These are phyloP conservation scores for Penicillium ochrochloron DNA, from an alignment of 495 filamentous ascomycete species.

Conservation along the genomic window DNA sequence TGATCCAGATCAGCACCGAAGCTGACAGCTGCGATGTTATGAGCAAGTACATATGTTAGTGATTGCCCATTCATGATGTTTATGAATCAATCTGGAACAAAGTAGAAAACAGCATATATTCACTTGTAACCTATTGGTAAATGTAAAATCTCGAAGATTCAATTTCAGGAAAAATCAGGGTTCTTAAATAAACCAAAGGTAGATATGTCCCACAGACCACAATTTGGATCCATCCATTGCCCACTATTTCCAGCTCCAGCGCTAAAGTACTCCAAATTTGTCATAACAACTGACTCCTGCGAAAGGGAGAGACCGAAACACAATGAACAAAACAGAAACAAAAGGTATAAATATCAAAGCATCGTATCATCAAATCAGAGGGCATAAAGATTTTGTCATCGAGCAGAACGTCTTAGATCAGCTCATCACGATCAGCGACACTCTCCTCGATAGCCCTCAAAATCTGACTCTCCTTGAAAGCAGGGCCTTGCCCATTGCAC, in stretches of 20 bases:
- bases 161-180: not conserved
- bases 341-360: slow-evolving; percentile 6
- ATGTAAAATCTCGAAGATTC: not conserved
- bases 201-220: not conserved
- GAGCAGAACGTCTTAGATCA: slow-evolving; percentile 53
- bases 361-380: slow-evolving; percentile 15
- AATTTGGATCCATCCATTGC: not conserved
- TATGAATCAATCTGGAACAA: not conserved
- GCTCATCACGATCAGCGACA: slow-evolving; percentile 73
- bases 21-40: not conserved
- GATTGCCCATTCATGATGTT: not conserved
- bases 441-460: slow-evolving; percentile 77
- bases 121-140: not conserved
- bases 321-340: not conserved
- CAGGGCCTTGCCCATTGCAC: slow-evolving; percentile 89
- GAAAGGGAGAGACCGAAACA: not conserved
- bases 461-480: slow-evolving; percentile 80
- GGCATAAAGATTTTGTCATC: slow-evolving; percentile 7
- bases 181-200: not conserved
- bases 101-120: not conserved
- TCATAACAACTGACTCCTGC: slow-evolving; percentile 10
- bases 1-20: not conserved
- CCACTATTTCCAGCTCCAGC: slow-evolving; percentile 13
- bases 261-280: slow-evolving; percentile 23
- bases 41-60: slow-evolving; percentile 3